A percentile compares a stretch with the other conserved stretches of the same genome.
These are phyloP conservation scores for Wallemia mellicola DNA, from an alignment of 1,284 basidiomycete species.

Conservation along the genomic window DNA sequence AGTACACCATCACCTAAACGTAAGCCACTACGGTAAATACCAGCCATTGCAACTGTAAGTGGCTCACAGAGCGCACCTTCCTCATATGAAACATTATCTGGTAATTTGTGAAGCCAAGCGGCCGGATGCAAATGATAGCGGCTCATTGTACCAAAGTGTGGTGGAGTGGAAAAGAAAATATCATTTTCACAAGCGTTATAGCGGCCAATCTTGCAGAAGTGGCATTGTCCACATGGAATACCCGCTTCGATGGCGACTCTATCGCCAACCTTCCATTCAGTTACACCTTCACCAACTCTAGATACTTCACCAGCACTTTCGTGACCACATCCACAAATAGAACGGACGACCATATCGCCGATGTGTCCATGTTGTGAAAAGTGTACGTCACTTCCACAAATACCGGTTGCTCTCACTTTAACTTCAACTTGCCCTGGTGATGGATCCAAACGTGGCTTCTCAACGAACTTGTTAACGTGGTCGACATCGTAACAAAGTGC, in stretches of 20 bases:
- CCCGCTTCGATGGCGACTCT: conserved; percentile 23
- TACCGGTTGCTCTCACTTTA: conserved; percentile 19
- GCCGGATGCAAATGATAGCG: conserved; percentile 24
- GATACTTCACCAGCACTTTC: conserved; percentile 20
- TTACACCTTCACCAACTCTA: conserved; percentile 18
- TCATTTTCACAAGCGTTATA: background rate
- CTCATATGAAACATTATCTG: conserved; percentile 19
- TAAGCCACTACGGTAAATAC: conserved; percentile 21
- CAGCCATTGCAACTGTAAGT: conserved; percentile 22
- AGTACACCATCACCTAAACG: conserved; percentile 20
- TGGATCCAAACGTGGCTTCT: conserved; percentile 15
- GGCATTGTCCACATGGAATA: conserved; percentile 24
- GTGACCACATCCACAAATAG: conserved; percentile 16
- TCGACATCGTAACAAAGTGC: conserved; percentile 17
- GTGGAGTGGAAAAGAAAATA: conserved; percentile 21
- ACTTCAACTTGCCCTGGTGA: conserved; percentile 17
- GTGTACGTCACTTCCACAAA: conserved; percentile 22
- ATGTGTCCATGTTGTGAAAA: conserved; percentile 22
- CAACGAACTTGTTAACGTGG: conserved; percentile 17
- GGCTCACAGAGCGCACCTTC: conserved; percentile 25
- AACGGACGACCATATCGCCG: conserved; percentile 3
- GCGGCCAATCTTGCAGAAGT: conserved; percentile 16
- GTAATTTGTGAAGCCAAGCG: conserved; percentile 23
- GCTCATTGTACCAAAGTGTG: conserved; percentile 19
- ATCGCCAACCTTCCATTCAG: conserved; percentile 11